A percentile compares a stretch with the other conserved stretches of the same genome.
phyloP scores from a whole-genome alignment of 2,329 filamentous ascomycete species.

The Ophiocordyceps camponoti-floridani region DNA sequence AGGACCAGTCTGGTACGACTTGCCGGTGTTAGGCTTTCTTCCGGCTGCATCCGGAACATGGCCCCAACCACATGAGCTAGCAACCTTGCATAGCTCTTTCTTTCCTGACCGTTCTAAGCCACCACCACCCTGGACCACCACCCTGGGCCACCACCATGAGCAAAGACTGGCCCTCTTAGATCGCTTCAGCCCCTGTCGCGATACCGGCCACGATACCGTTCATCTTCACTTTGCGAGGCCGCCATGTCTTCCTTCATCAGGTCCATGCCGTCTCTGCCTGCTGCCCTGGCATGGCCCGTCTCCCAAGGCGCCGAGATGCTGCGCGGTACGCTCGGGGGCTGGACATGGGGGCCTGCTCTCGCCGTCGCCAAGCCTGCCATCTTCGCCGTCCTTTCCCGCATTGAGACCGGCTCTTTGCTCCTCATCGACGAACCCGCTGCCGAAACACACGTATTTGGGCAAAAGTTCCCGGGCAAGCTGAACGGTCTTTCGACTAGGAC shows the following conservation, averaged over 20 bases:
- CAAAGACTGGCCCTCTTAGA: no score
- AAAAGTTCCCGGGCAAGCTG: slow-evolving; percentile 21
- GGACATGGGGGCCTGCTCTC: slow-evolving; percentile 28
- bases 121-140: neutral
- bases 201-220: no score
- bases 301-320: slow-evolving; percentile 20
- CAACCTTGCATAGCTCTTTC: neutral
- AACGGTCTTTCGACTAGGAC: slow-evolving; percentile 15
- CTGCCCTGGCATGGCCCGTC: slow-evolving; percentile 18
- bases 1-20: no score
- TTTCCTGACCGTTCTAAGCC: neutral
- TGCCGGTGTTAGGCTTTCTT: neutral
- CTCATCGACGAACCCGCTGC: slow-evolving; percentile 27
- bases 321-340: slow-evolving; percentile 22
- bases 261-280: slow-evolving; percentile 16
- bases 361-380: slow-evolving; percentile 27
- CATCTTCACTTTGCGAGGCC: neutral
- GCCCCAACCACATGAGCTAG: neutral
- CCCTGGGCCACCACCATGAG: neutral
- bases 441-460: slow-evolving; percentile 23
- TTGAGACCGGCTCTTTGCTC: slow-evolving; percentile 28
- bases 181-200: no score
- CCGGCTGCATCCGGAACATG: neutral
- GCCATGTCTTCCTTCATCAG: slow-evolving; percentile 2
- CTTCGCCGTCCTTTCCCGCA: slow-evolving; percentile 24